These are phyloP conservation scores for Neurospora africana DNA, from an alignment of 495 filamentous ascomycete genomes.

Conservation along the genomic window DNA sequence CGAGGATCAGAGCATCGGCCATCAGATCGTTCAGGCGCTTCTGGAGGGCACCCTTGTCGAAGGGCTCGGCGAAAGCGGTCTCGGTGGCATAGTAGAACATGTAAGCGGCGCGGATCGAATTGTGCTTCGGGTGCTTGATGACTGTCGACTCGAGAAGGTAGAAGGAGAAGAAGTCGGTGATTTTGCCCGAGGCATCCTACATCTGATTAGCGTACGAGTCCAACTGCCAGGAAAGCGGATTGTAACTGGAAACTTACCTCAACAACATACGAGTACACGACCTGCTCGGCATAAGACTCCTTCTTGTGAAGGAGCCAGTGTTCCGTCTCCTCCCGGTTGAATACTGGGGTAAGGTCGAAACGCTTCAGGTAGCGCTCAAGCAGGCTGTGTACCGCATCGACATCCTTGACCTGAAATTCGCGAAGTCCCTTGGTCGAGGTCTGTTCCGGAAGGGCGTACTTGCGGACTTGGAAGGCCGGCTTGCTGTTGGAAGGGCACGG, in stretches of 20 bases:
- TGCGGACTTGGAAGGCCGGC: conserved; percentile 65
- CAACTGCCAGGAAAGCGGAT: neutral
- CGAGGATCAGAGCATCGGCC: conserved; percentile 76
- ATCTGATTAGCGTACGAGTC: neutral
- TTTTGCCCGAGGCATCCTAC: conserved; percentile 49
- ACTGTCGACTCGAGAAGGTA: conserved; percentile 90
- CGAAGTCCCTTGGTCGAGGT: conserved; percentile 65
- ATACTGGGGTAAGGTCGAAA: conserved; percentile 76
- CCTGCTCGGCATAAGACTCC: conserved; percentile 53
- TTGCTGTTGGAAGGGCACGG: conserved; percentile 72
- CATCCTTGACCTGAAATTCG: conserved; percentile 69
- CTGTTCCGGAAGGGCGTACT: conserved; percentile 62
- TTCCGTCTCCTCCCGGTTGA: conserved; percentile 64
- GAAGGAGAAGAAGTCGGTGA: conserved; percentile 95
- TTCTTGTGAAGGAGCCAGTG: conserved; percentile 77
- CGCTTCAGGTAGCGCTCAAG: conserved; percentile 67
- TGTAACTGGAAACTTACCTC: conserved; percentile 40
- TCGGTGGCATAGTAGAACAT: conserved; percentile 95
- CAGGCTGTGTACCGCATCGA: conserved; percentile 64
- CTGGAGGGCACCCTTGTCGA: conserved; percentile 49
- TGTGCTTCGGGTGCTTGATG: conserved; percentile 66
- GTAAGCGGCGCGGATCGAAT: conserved; percentile 74
- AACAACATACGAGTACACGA: conserved; percentile 86
- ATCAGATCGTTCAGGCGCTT: conserved; percentile 64
- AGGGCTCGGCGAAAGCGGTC: conserved; percentile 51